Evolutionary conservation across 805 yeast genomes (phyloP), one percentile per base, ranked within the genome.

Genomic region (Clavispora vitiphila): DNA sequence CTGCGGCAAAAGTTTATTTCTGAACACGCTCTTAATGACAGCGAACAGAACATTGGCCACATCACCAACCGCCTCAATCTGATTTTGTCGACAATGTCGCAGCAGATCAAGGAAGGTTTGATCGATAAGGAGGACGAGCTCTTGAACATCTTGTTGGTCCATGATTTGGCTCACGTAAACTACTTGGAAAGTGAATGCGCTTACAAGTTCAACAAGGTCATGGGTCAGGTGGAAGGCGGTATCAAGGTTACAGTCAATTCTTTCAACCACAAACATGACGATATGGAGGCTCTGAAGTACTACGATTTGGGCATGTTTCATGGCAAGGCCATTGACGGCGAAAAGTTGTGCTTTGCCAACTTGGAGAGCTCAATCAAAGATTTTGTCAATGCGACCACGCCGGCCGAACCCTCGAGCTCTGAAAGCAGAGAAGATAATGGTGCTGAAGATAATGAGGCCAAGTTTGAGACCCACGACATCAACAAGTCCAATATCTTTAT

Each of bases 291-390:
- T 19, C 12, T 31, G 32, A 21, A 26, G 30, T 50, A 43, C 43
- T 70, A 75, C 23, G 77, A 77, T 37, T 74, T 91, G 53, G 83
- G 83, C 47, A 60, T 86, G 51, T 87, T 89, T 57, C 67, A 74
- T 16, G 97, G 97, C 8, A 83, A 84, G 48, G 55, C 80, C 1
- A 76, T 80, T 34, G 95, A 88, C 60, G 97, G 93, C 11, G 95
- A 86, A 55, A 91, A 93, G 60, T 74, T 93, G 44, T 84, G 95
- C 31, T 73, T 78, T 54, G 98, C 97, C 4, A 90, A 88, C 57
- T 72, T 91, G 53, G 96, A 88, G 23, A 78, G 80, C 40, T 79
- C 81, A n/a, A 74, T 82, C 39, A 74, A 77, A 69, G 65, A 64
- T 45, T 69, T 57, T 41, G 37, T 42, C 22, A 58, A 51, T 58